Base-by-base conservation (phyloP, 257 asterid species). In the Echites panduratus region DNA sequence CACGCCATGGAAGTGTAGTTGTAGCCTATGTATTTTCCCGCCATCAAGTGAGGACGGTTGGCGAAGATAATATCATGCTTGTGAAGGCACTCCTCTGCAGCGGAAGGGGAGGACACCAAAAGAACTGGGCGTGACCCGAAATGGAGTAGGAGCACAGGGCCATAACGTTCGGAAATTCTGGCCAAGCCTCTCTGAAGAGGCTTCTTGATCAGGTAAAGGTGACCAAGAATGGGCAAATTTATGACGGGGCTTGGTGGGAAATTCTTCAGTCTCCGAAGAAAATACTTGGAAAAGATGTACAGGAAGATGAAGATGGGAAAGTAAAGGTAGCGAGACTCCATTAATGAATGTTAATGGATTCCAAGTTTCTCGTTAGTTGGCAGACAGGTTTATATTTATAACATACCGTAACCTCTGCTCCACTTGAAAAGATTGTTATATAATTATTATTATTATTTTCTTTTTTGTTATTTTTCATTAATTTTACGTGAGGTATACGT, bases 111-210 rank as follows among this genome's bases (percentile, higher is more conserved):
- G 61, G 96, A 88, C 41, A 90, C 96, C 32, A 88, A 77, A 49
- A 90, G 95, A 67, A 88, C 89, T 41, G 73, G 83, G 67, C 95
- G 93, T 48, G 88, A 83, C 38, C 95, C 96, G 70, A 90, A 82
- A 7, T 82, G 64, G 77, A 88, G 91, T 76, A 88, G 85, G 5
- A 83, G 66, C 14, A 87, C 76, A 7, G 91, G 84, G 76, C 97
- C 97, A 69, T 84, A 67, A 35, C 79, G 82, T 56, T 56, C 50
- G 76, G 95, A 84, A 65, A 90, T 73, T 2, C 53, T 74, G 75
- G 95, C 87, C 5, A 87, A 76, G 76, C 87, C 56, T 64, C 87
- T 82, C 76, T 85, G 77, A 17, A 85, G 85, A 32, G 95, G 91
- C 41, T 84, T 85, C 24, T 82, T 84, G 43, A 90, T 65, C 69